Conservation (phyloP, 306 rosid genomes). For the Herpetospermum pedunculosum region DNA sequence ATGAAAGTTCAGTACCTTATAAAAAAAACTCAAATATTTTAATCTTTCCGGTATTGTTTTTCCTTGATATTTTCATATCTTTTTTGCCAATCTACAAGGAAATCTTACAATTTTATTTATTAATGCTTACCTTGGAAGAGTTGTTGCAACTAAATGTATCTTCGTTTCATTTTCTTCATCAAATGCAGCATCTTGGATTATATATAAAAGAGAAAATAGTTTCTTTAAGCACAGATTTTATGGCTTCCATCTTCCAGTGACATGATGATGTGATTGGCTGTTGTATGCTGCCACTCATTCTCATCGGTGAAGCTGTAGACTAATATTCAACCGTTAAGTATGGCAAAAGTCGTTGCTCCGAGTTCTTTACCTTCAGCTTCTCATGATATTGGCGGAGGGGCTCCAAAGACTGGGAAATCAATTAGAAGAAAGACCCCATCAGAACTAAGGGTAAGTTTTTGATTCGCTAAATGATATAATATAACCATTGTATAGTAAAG, state of each 20-base stretch:
- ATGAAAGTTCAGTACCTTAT: too few species aligned
- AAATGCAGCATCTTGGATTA: background rate
- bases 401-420: conserved; percentile 26
- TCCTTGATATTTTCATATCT: background rate
- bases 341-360: conserved; percentile 13
- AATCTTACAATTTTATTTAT: background rate
- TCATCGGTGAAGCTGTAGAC: background rate
- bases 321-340: background rate
- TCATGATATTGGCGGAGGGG: conserved; percentile 32
- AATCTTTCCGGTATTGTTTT: too few species aligned
- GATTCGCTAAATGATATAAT: background rate
- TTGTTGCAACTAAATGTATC: background rate
- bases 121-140: background rate
- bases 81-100: background rate
- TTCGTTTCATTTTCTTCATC: background rate
- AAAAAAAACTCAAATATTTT: too few species aligned
- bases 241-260: background rate
- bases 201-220: background rate
- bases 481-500: background rate
- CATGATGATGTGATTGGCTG: background rate
- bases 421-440: conserved; percentile 78
- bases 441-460: conserved; percentile 38
- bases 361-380: conserved; percentile 40
- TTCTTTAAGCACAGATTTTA: too few species aligned
- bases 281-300: background rate